Percentiles rank a stretch among this genome's conserved stretches.
Evolutionary conservation across 352 stramenopile genomes (phyloP).

Genomic region (Plasmopara muralis): DNA sequence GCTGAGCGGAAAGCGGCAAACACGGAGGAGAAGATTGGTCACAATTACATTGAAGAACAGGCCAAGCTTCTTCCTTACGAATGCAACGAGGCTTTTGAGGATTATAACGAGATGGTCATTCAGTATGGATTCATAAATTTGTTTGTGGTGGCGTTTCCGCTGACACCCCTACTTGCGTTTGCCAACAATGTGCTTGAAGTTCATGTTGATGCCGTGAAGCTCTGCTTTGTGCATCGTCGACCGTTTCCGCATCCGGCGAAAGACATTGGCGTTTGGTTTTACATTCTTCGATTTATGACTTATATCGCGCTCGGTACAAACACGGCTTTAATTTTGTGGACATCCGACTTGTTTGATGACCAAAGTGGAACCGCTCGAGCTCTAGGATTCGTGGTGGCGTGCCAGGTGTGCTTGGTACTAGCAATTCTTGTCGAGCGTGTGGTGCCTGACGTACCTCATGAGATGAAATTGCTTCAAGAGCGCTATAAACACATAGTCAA

Average conservation of each 20-base stretch:
- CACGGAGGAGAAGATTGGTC: constrained; percentile 25
- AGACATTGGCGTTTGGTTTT: constrained; percentile 91
- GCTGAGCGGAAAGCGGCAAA: constrained; percentile 27
- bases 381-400: constrained; percentile 66
- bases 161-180: constrained; percentile 87
- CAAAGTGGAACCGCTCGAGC: constrained; percentile 37
- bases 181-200: constrained; percentile 90
- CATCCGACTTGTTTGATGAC: constrained; percentile 61
- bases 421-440: constrained; percentile 50
- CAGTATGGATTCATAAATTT: constrained; percentile 95
- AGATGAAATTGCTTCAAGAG: constrained; percentile 47
- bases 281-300: constrained; percentile 77
- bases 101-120: constrained; percentile 90
- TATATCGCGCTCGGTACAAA: constrained; percentile 78
- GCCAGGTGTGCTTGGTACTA: constrained; percentile 62
- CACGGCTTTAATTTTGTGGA: constrained; percentile 71
- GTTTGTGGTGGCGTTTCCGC: constrained; percentile 90
- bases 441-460: constrained; percentile 50
- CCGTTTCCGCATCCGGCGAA: constrained; percentile 75
- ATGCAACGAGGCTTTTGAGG: constrained; percentile 74
- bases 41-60: constrained; percentile 84
- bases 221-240: constrained; percentile 69
- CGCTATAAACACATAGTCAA: constrained; percentile 71
- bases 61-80: constrained; percentile 80
- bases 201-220: constrained; percentile 83